These are phyloP conservation scores for Entamoeba dispar DNA, from an alignment of 208 protist genomes.

Conservation along the genomic window DNA sequence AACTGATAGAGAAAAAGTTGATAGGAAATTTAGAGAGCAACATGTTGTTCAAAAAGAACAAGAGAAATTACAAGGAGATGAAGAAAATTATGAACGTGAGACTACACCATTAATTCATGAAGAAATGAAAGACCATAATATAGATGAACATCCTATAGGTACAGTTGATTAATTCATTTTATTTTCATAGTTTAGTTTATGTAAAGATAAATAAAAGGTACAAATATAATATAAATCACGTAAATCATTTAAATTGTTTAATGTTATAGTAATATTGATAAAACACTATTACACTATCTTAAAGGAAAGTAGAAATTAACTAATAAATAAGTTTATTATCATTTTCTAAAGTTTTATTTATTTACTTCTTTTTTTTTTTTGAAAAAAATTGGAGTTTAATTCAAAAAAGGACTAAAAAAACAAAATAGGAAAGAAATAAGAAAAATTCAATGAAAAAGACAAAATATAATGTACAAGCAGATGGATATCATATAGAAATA, in stretches of 20 bases:
- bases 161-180: too few species aligned
- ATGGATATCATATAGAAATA: neutral
- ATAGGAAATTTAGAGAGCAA: neutral
- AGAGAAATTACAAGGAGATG: too few species aligned
- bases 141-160: too few species aligned
- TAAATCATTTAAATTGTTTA: neutral
- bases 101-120: too few species aligned
- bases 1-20: neutral
- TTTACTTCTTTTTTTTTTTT: neutral
- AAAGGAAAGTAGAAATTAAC: neutral
- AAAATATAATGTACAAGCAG: neutral
- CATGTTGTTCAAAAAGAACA: neutral
- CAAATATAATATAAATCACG: too few species aligned
- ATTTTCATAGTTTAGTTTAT: too few species aligned
- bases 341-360: neutral
- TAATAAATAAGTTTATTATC: neutral
- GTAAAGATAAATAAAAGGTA: too few species aligned
- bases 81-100: too few species aligned
- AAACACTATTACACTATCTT: neutral
- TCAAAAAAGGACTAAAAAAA: neutral
- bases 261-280: neutral
- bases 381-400: neutral
- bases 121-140: too few species aligned
- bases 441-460: neutral
- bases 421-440: neutral